Evolutionary conservation across 192 early-diverging fungal species (phyloP), one percentile per base, ranked within the genome.

Genomic region (Diversispora epigaea): DNA sequence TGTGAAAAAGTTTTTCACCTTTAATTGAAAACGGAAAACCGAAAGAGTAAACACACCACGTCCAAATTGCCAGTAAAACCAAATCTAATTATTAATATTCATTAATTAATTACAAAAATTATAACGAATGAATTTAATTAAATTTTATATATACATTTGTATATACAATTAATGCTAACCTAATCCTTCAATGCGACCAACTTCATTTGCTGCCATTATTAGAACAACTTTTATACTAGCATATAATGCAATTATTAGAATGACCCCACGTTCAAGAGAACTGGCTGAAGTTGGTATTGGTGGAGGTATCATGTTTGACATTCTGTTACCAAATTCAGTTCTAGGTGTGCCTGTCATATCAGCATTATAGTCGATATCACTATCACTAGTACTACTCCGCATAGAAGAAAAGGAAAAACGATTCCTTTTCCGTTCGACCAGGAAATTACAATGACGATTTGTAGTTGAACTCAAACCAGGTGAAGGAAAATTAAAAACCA

Each of bases 11-110:
- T 44, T 64, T 64, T n/a, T 44, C 57, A 44, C 63, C 44, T 22
- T 62, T 41, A 43, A 39, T 62, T 10, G 44, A 39, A 50, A 40
- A 58, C 43, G 72, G 72, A 10, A 74, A 62, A 61, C 46, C 41
- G 21, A 74, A 57, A 19, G 72, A 74, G 17, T 74, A 74, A 7
- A 74, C 43, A 41, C 41, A 49, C 72, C 72, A 74, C 61, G 61
- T 74, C 61, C 72, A 60, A 14, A 74, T 55, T 17, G 45, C 41
- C n/a, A 74, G 72, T 40, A 74, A 74, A 25, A 63, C 25, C 44
- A 74, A 62, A 74, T 74, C 72, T 74, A 63, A 40, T 52, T 46
- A 43, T 72, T 55, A 21, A 19, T 62, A 57, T 43, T 46, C 14
- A 50, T 45, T 22, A 32, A 50, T 45, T 22, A 32, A 71, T 41